Percentiles rank a stretch among this genome's conserved stretches.
These are phyloP conservation scores for Aphanomyces invadans DNA, from an alignment of 352 stramenopile species.

Conservation along the genomic window DNA sequence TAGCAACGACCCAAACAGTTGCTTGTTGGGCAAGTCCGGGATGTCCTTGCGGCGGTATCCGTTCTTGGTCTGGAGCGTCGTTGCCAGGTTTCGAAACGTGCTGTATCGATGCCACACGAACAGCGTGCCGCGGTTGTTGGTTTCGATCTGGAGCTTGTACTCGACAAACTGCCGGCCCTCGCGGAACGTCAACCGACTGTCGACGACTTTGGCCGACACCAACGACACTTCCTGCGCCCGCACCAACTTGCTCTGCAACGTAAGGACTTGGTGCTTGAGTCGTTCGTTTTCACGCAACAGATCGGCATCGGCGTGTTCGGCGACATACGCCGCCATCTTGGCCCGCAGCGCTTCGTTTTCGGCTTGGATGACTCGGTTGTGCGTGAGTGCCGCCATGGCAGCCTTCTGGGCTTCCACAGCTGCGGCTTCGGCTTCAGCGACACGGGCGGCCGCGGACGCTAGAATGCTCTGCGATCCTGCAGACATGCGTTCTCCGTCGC, in stretches of 20 bases:
- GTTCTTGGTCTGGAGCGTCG: conserved; percentile 67
- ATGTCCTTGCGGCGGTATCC: conserved; percentile 67
- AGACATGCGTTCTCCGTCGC: conserved; percentile 5
- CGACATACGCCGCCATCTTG: conserved; percentile 66
- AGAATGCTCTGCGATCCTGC: not conserved
- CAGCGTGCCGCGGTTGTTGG: conserved; percentile 75
- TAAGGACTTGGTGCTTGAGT: conserved; percentile 76
- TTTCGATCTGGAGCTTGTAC: conserved; percentile 85
- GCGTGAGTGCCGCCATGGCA: conserved; percentile 45
- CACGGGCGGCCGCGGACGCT: conserved; percentile 44
- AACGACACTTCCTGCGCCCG: conserved; percentile 64
- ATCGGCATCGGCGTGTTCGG: conserved; percentile 71
- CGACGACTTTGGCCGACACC: conserved; percentile 74
- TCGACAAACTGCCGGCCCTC: conserved; percentile 81
- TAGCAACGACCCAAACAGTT: conserved; percentile 63
- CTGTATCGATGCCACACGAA: conserved; percentile 85
- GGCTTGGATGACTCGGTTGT: conserved; percentile 69
- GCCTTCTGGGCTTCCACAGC: conserved; percentile 64
- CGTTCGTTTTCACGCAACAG: conserved; percentile 74
- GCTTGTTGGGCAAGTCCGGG: conserved; percentile 63
- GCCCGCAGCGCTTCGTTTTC: conserved; percentile 74
- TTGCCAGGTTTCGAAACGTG: conserved; percentile 74
- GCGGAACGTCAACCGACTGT: conserved; percentile 83
- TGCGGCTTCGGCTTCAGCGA: conserved; percentile 60
- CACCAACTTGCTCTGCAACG: conserved; percentile 84